Conservation (phyloP, 805 yeast species). For the Metschnikowia borealis region DNA sequence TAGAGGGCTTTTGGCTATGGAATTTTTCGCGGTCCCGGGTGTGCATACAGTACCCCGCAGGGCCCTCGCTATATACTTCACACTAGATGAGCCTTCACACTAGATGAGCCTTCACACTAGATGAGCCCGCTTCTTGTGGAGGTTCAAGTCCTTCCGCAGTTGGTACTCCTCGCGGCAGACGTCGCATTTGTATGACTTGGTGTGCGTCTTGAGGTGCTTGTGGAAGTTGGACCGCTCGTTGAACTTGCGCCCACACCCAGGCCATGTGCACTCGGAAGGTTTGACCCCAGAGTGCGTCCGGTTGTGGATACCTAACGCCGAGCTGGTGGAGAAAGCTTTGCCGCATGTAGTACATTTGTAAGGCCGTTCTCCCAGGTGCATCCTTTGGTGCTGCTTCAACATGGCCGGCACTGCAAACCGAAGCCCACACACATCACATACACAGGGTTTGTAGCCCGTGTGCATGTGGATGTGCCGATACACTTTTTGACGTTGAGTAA, state of each 20-base stretch:
- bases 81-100: too few relatives aligned
- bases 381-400: conserved; percentile 75
- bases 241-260: conserved; percentile 79
- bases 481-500: conserved; percentile 80
- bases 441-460: conserved; percentile 76
- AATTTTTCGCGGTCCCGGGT: conserved; percentile 1
- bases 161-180: conserved; percentile 52
- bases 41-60: neutral
- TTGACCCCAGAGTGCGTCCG: conserved; percentile 89
- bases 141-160: conserved; percentile 35
- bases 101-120: conserved; percentile 2
- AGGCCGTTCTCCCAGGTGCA: conserved; percentile 90
- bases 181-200: conserved; percentile 47
- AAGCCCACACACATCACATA: conserved; percentile 66
- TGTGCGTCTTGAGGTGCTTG: conserved; percentile 82
- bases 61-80: neutral
- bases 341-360: conserved; percentile 69
- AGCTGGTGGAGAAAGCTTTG: conserved; percentile 75
- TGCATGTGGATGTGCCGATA: conserved; percentile 85
- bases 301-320: conserved; percentile 77
- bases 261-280: conserved; percentile 75
- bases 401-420: conserved; percentile 73
- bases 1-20: neutral
- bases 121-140: conserved; percentile 27
- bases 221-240: conserved; percentile 86